Base-by-base conservation (phyloP, 2,329 filamentous ascomycete species). In the Alternaria incomplexa region DNA sequence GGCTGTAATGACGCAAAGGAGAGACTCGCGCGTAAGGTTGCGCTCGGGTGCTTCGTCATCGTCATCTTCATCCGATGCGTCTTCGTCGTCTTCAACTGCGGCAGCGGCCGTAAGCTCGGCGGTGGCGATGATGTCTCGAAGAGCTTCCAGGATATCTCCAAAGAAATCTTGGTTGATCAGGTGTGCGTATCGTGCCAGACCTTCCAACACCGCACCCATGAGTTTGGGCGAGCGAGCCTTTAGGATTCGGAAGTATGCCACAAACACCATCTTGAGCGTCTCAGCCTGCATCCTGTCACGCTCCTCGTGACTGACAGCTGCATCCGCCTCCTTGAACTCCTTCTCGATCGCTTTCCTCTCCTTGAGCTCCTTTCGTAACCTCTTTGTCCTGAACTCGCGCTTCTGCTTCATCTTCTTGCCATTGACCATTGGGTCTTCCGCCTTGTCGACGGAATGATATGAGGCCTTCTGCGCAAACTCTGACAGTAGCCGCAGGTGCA, bases 91-190 rank as follows among this genome's bases (percentile, higher is more conserved):
- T 11, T 82, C 79, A 9, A 79, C 79, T n/a, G 79, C 77, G 43
- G 82, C 79, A 4, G 84, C 84, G 0, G 85, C 84, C 15, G 73
- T 77, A n/a, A 82, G 75, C 61, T 84, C 80, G 56, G 91, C 91
- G 69, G 94, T 88, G 5, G 89, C 88, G 72, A 98, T 95, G 47
- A 99, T 87, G 67, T 99, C 96, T 79, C 97, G 96, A 43, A 99
- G 85, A 0, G 93, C 95, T 81, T 98, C 96, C 11, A 99, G 87
- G 28, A 99, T 86, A 77, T 99, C 96, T 26, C 95, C 96, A 73
- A 99, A 99, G 84, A 99, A 98, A 77, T 99, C 93, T 77, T 99
- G 93, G 82, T 99, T 99, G 85, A 99, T 99, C 63, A 99, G 86
- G 78, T 97, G 96, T 4, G 94, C 90, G 77, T 97, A 99, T 77